Percentiles rank a stretch among this genome's conserved stretches.
These are phyloP conservation scores for Cercospora canescens DNA, from an alignment of 2,329 filamentous ascomycete genomes.

Conservation along the genomic window DNA sequence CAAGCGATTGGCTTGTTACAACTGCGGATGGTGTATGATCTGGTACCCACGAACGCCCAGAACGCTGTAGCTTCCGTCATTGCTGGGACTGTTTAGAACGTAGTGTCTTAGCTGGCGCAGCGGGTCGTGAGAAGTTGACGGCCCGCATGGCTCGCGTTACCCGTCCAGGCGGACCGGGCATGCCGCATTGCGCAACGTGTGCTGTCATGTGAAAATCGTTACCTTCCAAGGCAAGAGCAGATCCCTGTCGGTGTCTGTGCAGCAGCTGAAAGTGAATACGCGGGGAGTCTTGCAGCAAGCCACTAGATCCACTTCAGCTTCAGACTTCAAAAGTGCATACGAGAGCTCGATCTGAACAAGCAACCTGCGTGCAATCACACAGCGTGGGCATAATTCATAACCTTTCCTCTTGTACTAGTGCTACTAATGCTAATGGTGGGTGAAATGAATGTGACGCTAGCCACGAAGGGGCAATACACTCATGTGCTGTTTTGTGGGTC, in stretches of 20 bases:
- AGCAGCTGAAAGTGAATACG: constrained; percentile 6
- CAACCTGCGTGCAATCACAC: not conserved
- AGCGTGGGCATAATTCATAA: not conserved
- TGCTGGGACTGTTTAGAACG: not conserved
- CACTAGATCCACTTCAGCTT: constrained; percentile 6
- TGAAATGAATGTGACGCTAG: not conserved
- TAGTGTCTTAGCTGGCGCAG: not conserved
- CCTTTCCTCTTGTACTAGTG: not conserved
- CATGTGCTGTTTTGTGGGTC: not conserved
- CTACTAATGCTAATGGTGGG: not conserved
- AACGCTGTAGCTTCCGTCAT: not conserved
- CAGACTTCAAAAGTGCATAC: constrained; percentile 7
- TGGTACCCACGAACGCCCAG: not conserved
- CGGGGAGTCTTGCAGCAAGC: constrained; percentile 7
- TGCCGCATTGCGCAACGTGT: not conserved
- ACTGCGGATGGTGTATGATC: not conserved
- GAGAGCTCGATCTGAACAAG: not conserved
- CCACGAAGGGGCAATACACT: not conserved
- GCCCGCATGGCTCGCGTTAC: constrained; percentile 2
- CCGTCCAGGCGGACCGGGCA: not conserved
- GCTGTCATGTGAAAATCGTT: not conserved
- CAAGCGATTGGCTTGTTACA: not conserved
- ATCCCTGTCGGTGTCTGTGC: constrained; percentile 3
- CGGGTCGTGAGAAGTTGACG: not conserved
- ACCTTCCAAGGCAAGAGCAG: constrained; percentile 1